Conservation (phyloP, 148 eudicot species). For the Vaccinium corymbosum region DNA sequence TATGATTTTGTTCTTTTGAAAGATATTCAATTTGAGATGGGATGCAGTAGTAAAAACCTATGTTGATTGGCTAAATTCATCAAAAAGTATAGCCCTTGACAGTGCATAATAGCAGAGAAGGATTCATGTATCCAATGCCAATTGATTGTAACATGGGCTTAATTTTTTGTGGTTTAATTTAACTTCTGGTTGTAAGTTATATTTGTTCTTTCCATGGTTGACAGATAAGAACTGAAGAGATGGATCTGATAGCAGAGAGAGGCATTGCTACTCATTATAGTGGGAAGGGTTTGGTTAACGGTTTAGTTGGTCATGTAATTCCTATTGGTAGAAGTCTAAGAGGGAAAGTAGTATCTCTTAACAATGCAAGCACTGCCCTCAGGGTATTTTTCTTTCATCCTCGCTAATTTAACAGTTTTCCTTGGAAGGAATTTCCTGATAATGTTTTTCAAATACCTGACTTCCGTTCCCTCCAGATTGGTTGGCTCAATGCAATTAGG, state of each 20-base stretch:
- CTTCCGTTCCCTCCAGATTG: conserved; percentile 53
- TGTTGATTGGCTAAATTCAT: background rate
- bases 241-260: conserved; percentile 92
- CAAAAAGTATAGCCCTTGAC: background rate
- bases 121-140: background rate
- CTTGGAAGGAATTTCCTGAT: background rate
- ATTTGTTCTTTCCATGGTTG: conserved; percentile 10
- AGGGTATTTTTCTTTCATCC: conserved; percentile 53
- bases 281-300: conserved; percentile 60
- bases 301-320: conserved; percentile 51
- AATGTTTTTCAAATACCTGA: conserved; percentile 9
- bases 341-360: conserved; percentile 66
- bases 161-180: background rate
- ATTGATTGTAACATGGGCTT: background rate
- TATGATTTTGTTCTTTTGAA: background rate
- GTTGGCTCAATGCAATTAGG: conserved; percentile 97
- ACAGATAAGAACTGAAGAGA: conserved; percentile 96
- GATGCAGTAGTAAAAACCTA: background rate
- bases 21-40: background rate
- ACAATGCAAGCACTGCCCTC: conserved; percentile 69
- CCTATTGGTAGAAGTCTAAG: conserved; percentile 44
- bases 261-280: conserved; percentile 97
- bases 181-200: background rate
- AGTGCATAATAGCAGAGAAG: background rate
- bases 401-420: conserved; percentile 4